These are phyloP conservation scores for Chionographis japonica DNA, from an alignment of 106 monocot species.

Conservation along the genomic window DNA sequence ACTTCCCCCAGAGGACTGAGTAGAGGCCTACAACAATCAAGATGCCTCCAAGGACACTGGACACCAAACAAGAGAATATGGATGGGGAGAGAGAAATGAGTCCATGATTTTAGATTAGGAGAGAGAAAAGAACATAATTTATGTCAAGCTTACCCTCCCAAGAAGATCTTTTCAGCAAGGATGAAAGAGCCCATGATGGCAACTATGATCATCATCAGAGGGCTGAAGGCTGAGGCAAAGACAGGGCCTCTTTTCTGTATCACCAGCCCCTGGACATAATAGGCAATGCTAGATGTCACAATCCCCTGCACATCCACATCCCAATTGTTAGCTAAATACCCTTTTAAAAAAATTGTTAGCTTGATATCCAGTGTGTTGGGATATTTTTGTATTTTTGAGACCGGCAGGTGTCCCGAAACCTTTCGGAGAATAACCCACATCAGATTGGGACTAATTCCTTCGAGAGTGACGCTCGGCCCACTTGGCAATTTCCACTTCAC, in stretches of 20 bases:
- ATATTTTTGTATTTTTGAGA: no score
- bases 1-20: conserved; percentile 90
- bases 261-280: conserved; percentile 29
- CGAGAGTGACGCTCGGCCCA: no score
- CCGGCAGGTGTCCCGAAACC: no score
- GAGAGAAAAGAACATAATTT: no score
- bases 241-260: conserved; percentile 49
- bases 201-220: conserved; percentile 58
- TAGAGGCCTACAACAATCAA: conserved; percentile 86
- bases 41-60: conserved; percentile 61
- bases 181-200: conserved; percentile 60
- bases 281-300: conserved; percentile 27
- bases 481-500: no score
- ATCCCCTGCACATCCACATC: conserved; percentile 14
- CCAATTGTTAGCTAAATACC: no score
- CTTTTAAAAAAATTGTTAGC: no score
- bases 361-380: no score
- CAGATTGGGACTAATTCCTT: no score
- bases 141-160: conserved; percentile 37
- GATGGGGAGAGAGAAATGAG: no score
- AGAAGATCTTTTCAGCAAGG: conserved; percentile 43
- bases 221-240: conserved; percentile 56
- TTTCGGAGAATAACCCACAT: no score
- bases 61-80: conserved; percentile 7
- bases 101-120: no score